A percentile compares a stretch with the other conserved stretches of the same genome.
Evolutionary conservation across 2,329 filamentous ascomycete genomes (phyloP).

Genomic region (Cladosporium sp.): DNA sequence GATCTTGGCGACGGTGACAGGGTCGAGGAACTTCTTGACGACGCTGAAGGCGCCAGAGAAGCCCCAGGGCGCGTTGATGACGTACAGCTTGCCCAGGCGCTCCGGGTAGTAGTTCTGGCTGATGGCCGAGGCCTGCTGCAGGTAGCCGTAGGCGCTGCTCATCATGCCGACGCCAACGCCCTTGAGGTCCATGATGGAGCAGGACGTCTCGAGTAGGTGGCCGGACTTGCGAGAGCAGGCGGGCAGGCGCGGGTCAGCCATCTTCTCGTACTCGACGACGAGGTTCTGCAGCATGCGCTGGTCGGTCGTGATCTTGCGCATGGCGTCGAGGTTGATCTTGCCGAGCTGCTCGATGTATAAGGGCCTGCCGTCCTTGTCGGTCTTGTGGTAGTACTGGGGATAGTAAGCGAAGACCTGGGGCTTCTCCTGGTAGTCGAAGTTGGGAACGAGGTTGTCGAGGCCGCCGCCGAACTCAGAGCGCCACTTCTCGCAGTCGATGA

Average conservation of each 20-base stretch:
- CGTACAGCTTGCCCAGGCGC: conserved; percentile 87
- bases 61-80: conserved; percentile 97
- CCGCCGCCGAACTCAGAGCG: conserved; percentile 67
- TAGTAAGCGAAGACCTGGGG: conserved; percentile 81
- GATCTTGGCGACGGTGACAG: conserved; percentile 94
- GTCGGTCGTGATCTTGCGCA: conserved; percentile 86
- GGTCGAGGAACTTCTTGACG: conserved; percentile 91
- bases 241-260: conserved; percentile 85
- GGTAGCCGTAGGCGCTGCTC: conserved; percentile 78
- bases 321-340: conserved; percentile 80
- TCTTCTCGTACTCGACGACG: conserved; percentile 94
- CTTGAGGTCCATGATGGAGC: conserved; percentile 97
- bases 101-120: conserved; percentile 99
- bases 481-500: conserved; percentile 85
- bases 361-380: conserved; percentile 87
- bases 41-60: conserved; percentile 81
- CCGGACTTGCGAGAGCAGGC: conserved; percentile 91
- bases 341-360: conserved; percentile 96
- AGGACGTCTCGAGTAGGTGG: conserved; percentile 90
- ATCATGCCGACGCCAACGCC: conserved; percentile 80
- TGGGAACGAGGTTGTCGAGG: conserved; percentile 72
- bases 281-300: conserved; percentile 97
- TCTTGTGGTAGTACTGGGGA: conserved; percentile 98
- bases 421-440: conserved; percentile 85
- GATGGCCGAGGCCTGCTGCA: conserved; percentile 76